Evolutionary conservation across 2,329 filamentous ascomycete genomes (phyloP).

Genomic region (Paraphoma chrysanthemicola): DNA sequence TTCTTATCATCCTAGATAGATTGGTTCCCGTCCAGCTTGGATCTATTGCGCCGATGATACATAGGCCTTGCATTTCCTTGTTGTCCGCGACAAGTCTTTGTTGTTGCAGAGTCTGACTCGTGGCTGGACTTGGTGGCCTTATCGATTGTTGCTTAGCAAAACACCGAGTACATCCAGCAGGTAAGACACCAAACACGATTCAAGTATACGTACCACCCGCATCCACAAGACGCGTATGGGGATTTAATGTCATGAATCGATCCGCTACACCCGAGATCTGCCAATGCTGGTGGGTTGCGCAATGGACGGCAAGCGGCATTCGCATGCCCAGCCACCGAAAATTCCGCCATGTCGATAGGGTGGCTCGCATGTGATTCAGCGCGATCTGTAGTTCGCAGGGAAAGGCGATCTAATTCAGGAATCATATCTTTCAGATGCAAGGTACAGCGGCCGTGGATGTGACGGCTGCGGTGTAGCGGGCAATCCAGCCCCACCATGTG

Average conservation of each 20-base stretch:
- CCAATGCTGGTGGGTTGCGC: constrained; percentile 3
- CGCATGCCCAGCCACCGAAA: background rate
- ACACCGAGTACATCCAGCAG: background rate
- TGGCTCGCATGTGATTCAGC: background rate
- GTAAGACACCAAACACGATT: background rate
- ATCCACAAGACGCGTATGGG: background rate
- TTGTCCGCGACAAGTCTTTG: background rate
- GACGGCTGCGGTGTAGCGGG: constrained; percentile 1
- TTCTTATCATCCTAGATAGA: background rate
- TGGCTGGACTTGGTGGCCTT: background rate
- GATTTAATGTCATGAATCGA: background rate
- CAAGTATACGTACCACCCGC: constrained; percentile 7
- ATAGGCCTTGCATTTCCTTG: background rate
- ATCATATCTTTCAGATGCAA: constrained; percentile 16
- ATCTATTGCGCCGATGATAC: too few species aligned
- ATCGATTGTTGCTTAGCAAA: background rate
- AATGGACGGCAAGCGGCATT: constrained; percentile 4
- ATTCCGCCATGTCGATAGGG: background rate
- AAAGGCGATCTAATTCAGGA: constrained; percentile 9
- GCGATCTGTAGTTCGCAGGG: constrained; percentile 3
- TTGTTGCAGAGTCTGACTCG: too few species aligned
- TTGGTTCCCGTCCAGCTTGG: too few species aligned
- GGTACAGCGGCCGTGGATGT: constrained; percentile 11
- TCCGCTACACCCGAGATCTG: constrained; percentile 6
- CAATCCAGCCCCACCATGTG: background rate